Evolutionary conservation across 2,329 filamentous ascomycete species (phyloP).

Genomic region (Ophiostoma angusticollis): DNA sequence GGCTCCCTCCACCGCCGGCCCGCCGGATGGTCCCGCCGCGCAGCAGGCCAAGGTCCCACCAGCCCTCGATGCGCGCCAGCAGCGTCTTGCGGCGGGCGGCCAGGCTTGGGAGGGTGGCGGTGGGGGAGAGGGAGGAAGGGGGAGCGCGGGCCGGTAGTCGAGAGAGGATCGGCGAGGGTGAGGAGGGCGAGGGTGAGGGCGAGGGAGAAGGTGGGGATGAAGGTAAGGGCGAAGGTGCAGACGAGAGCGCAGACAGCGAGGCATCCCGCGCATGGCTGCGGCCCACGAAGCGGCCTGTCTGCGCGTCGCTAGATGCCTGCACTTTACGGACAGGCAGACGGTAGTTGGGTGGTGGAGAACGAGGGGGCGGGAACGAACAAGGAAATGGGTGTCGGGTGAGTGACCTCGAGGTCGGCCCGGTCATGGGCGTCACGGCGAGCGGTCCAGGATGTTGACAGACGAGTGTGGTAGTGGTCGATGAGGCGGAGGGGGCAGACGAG

Average conservation of each 20-base stretch:
- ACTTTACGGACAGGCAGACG: too few relatives aligned
- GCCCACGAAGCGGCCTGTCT: too few relatives aligned
- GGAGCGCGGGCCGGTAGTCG: slow-evolving; percentile 3
- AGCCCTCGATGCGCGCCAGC: slow-evolving; percentile 36
- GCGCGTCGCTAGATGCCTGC: too few relatives aligned
- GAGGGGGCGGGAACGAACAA: too few relatives aligned
- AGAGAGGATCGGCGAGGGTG: background rate
- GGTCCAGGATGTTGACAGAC: slow-evolving; percentile 5
- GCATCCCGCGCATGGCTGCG: too few relatives aligned
- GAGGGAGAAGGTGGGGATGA: background rate
- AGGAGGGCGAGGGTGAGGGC: background rate
- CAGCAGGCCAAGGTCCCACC: slow-evolving; percentile 41
- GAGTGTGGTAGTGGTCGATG: background rate
- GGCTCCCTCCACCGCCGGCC: slow-evolving; percentile 15
- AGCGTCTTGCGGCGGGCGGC: slow-evolving; percentile 33
- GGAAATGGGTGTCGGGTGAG: too few relatives aligned
- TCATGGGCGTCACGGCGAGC: slow-evolving; percentile 12
- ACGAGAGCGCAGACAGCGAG: slow-evolving; percentile 9
- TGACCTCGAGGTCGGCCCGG: too few relatives aligned
- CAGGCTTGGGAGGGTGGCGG: slow-evolving; percentile 3
- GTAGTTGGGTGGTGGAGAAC: too few relatives aligned
- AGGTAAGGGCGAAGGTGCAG: background rate
- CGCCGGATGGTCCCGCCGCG: slow-evolving; percentile 24
- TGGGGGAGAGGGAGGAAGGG: slow-evolving; percentile 4
- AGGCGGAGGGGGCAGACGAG: background rate